phyloP scores from a whole-genome alignment of 2,329 filamentous ascomycete species.

The Apiospora rasikravindrae region DNA sequence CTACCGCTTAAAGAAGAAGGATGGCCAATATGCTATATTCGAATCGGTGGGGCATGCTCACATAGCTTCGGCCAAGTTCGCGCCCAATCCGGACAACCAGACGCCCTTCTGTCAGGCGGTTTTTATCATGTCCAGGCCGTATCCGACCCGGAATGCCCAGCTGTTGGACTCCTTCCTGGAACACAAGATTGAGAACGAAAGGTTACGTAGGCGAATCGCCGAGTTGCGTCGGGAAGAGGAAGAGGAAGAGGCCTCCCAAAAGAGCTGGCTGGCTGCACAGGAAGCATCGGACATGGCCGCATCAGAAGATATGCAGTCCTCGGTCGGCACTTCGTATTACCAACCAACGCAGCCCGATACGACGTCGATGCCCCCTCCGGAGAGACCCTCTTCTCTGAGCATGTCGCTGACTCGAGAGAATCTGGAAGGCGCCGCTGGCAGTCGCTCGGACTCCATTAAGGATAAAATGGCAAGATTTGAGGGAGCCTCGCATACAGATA shows the following conservation, averaged over 20 bases:
- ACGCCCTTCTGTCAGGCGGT: conserved; percentile 82
- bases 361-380: conserved; percentile 66
- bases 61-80: conserved; percentile 71
- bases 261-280: conserved; percentile 64
- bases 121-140: conserved; percentile 90
- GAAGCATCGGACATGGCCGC: conserved; percentile 60
- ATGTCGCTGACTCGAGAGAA: conserved; percentile 78
- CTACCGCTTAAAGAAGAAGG: conserved; percentile 79
- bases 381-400: conserved; percentile 66
- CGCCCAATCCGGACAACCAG: conserved; percentile 66
- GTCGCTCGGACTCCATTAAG: conserved; percentile 74
- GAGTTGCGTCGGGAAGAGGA: conserved; percentile 86
- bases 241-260: conserved; percentile 74
- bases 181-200: conserved; percentile 95
- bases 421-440: conserved; percentile 73
- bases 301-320: conserved; percentile 51
- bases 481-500: conserved; percentile 76
- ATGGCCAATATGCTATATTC: conserved; percentile 78
- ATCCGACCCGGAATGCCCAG: conserved; percentile 84
- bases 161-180: conserved; percentile 92
- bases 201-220: conserved; percentile 80
- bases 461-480: conserved; percentile 88
- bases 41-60: conserved; percentile 94
- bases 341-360: conserved; percentile 46
- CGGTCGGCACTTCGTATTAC: conserved; percentile 34